These are phyloP conservation scores for Nemania abortiva DNA, from an alignment of 2,329 filamentous ascomycete genomes.

Conservation along the genomic window DNA sequence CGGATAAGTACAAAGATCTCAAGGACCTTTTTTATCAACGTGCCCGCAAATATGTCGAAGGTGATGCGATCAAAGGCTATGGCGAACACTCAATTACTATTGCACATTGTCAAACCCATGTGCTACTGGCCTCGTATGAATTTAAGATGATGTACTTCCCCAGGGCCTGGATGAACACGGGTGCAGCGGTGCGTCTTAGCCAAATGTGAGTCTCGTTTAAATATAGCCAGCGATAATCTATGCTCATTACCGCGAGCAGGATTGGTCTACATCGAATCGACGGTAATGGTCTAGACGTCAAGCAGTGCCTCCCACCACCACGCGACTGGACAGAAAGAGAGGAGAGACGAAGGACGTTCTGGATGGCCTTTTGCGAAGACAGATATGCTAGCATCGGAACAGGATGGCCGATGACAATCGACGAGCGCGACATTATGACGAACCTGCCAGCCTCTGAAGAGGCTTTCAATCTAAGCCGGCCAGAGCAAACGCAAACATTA, in stretches of 20 bases:
- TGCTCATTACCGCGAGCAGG: constrained; percentile 72
- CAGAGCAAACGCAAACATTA: constrained; percentile 78
- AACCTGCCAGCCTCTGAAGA: constrained; percentile 87
- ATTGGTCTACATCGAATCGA: constrained; percentile 92
- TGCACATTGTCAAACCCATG: constrained; percentile 87
- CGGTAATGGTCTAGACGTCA: constrained; percentile 85
- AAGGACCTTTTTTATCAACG: constrained; percentile 92
- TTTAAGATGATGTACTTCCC: constrained; percentile 99
- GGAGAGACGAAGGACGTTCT: constrained; percentile 91
- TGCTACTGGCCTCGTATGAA: constrained; percentile 84
- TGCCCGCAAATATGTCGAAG: constrained; percentile 88
- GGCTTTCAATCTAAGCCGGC: constrained; percentile 82
- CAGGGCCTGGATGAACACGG: constrained; percentile 92
- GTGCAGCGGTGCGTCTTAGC: constrained; percentile 80
- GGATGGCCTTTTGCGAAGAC: constrained; percentile 92
- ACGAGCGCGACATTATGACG: constrained; percentile 91
- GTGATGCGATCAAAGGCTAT: constrained; percentile 91
- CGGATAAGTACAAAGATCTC: constrained; percentile 82
- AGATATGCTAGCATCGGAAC: constrained; percentile 96
- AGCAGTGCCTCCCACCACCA: constrained; percentile 87
- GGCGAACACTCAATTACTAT: constrained; percentile 90
- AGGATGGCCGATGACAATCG: constrained; percentile 95
- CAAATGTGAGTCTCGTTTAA: constrained; percentile 75
- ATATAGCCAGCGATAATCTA: constrained; percentile 55
- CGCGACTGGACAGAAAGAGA: constrained; percentile 95